Evolutionary conservation across 352 stramenopile species (phyloP), one percentile per base, ranked within the genome.

Genomic region (Peronospora destructor): DNA sequence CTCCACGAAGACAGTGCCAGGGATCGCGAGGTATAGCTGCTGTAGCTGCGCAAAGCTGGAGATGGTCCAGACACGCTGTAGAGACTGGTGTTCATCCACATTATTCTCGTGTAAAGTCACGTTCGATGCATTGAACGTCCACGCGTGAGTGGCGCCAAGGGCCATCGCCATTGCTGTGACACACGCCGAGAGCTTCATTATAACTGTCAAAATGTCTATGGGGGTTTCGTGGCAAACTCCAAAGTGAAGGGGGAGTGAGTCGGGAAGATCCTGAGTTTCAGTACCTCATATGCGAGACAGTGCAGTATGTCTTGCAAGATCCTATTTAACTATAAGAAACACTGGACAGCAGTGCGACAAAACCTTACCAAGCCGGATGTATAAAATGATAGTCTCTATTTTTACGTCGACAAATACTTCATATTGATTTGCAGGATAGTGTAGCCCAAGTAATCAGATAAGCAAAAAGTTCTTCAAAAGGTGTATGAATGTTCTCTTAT

Each of bases 1-100:
- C 34, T 76, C 70, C 42, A 85, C 61, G 36, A 85, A 85, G 12
- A 85, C 71, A 46, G 63, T 68, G 17, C 71, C 71, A 25, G 73
- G 73, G 11, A 85, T 41, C 17, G 67, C 59, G 34, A 85, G 37
- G 45, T 79, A 72, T 29, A 85, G 55, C 44, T 70, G 59, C 55
- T 76, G 48, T 19, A 79, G 53, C 49, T 72, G 59, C 21, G 65
- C 59, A 30, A 46, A 53, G 46, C 66, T 79, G 34, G 68, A 66
- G 48, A 79, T 37, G 33, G 60, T 73, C 66, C 67, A 80, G 11
- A 57, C 53, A 42, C 64, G 59, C 44, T 71, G 53, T 45, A 80
- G 41, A 16, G 63, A 14, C 56, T 76, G 56, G 44, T 80, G 69
- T 43, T 72, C 54, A 38, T 56, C 66, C 38, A 61, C 41, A 21